Evolutionary conservation across 805 yeast species (phyloP), one percentile per base, ranked within the genome.

Genomic region (Candida awuae): DNA sequence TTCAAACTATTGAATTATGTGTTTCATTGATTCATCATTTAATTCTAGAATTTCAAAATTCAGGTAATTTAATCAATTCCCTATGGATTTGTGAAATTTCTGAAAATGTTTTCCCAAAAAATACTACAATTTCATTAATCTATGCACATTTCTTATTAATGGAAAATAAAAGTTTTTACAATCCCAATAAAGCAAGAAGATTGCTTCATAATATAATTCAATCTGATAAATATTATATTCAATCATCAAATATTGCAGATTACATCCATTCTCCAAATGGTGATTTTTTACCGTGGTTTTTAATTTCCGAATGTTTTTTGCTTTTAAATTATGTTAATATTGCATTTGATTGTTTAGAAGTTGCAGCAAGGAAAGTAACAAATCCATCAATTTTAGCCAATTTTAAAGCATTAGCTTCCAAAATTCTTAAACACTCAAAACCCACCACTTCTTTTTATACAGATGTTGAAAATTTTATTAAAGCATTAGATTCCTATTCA

Each of bases 261-360:
- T 45, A n/a, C 16, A 16, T 43, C 8, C 37, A 34, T 18, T 32
- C 38, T 2, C 4, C 29, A 32, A 55, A 55, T 1, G 70, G 70
- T 6, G 80, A 77, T 45, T 76, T 74, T 44, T 57, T 77, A 40
- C 79, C 81, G 0, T 74, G 79, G 75, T 67, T 65, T 41, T 59
- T 77, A 7, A 51, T 76, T 28, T 78, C 81, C 3, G 63, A 65
- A 39, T 79, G 79, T 0, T 69, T 73, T 47, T 59, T 73, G 6
- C 44, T 67, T 20, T 48, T 66, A 14, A 69, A 68, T 37, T 59
- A 66, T 32, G 75, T 74, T 21, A 56, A 73, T 29, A 61, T 65
- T 27, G 75, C 81, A 2, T 75, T 75, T 52, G 76, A 73, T 42
- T 65, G 72, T 12, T 67, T 71, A 41, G 80, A 77, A 49, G 59